phyloP scores from a whole-genome alignment of 2,329 filamentous ascomycete species.

The Seiridium unicorne region DNA sequence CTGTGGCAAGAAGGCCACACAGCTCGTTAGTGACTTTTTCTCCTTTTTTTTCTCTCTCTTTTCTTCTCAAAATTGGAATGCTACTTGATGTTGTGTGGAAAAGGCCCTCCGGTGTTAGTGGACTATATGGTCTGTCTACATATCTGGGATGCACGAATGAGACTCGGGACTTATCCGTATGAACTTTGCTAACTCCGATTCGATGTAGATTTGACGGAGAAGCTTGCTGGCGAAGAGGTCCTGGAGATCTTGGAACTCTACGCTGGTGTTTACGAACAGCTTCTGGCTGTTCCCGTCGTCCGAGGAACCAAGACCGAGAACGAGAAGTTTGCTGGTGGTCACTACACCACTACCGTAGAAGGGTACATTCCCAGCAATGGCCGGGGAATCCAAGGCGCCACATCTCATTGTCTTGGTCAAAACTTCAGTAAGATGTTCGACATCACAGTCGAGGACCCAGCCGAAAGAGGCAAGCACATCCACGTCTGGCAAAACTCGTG shows the following conservation, averaged over 20 bases:
- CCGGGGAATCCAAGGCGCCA: slow-evolving; percentile 93
- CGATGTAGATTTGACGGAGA: slow-evolving; percentile 77
- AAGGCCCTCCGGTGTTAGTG: too few species aligned
- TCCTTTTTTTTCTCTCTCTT: too few species aligned
- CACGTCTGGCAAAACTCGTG: slow-evolving; percentile 99
- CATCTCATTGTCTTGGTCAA: slow-evolving; percentile 89
- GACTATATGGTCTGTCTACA: too few species aligned
- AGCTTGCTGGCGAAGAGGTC: slow-evolving; percentile 80
- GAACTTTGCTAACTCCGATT: too few species aligned
- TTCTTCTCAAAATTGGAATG: too few species aligned
- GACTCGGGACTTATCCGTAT: too few species aligned
- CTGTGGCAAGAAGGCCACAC: slow-evolving; percentile 50
- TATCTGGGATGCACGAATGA: too few species aligned
- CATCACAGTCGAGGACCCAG: slow-evolving; percentile 93
- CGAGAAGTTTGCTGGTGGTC: slow-evolving; percentile 95
- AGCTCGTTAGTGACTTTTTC: too few species aligned
- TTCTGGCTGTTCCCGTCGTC: slow-evolving; percentile 92
- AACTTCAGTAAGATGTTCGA: slow-evolving; percentile 99
- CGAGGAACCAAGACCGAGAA: slow-evolving; percentile 94
- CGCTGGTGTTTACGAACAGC: slow-evolving; percentile 85
- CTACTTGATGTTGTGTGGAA: too few species aligned
- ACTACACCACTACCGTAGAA: slow-evolving; percentile 96
- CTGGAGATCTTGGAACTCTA: slow-evolving; percentile 92
- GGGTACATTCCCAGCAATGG: slow-evolving; percentile 96
- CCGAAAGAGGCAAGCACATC: slow-evolving; percentile 74